These are phyloP conservation scores for Agrostemma githago DNA, from an alignment of 148 eudicot species.

Conservation along the genomic window DNA sequence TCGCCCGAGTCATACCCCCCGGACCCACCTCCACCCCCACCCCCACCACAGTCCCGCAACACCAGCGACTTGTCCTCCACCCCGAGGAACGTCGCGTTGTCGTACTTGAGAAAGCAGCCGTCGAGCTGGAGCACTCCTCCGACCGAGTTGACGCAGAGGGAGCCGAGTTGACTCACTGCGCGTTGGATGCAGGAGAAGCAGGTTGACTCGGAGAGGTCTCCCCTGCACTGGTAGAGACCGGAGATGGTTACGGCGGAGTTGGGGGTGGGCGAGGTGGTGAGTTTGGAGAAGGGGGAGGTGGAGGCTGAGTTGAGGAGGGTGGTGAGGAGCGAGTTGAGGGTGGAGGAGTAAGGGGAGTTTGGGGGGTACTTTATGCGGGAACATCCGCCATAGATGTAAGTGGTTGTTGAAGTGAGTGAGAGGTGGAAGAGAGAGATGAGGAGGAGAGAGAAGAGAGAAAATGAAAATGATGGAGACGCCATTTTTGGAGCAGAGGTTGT, in stretches of 20 bases:
- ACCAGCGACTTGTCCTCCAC: slow-evolving; percentile 45
- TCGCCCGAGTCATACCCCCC: slow-evolving; percentile 28
- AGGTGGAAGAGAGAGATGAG: background rate
- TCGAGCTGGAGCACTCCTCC: slow-evolving; percentile 50
- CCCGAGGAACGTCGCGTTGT: slow-evolving; percentile 42
- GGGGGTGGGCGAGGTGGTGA: slow-evolving; percentile 23
- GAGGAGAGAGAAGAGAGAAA: background rate
- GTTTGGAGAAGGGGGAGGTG: slow-evolving; percentile 27
- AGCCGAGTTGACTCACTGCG: slow-evolving; percentile 35
- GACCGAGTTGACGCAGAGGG: slow-evolving; percentile 27
- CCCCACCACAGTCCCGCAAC: slow-evolving; percentile 40
- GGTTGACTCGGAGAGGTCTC: slow-evolving; percentile 30
- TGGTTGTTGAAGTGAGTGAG: slow-evolving; percentile 5
- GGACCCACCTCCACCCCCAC: slow-evolving; percentile 27
- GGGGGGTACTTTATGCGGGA: slow-evolving; percentile 31
- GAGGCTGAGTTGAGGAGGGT: slow-evolving; percentile 42
- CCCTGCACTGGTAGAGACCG: slow-evolving; percentile 48
- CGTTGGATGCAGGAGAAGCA: slow-evolving; percentile 32
- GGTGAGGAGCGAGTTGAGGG: slow-evolving; percentile 45
- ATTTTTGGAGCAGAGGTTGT: background rate
- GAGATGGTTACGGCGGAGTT: slow-evolving; percentile 30
- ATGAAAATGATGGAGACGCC: background rate
- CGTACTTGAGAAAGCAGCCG: slow-evolving; percentile 54
- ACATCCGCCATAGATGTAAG: slow-evolving; percentile 48
- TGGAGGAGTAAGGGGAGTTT: slow-evolving; percentile 35